Conservation (phyloP, 2,329 filamentous ascomycete species). For the Drechslerella dactyloides region DNA sequence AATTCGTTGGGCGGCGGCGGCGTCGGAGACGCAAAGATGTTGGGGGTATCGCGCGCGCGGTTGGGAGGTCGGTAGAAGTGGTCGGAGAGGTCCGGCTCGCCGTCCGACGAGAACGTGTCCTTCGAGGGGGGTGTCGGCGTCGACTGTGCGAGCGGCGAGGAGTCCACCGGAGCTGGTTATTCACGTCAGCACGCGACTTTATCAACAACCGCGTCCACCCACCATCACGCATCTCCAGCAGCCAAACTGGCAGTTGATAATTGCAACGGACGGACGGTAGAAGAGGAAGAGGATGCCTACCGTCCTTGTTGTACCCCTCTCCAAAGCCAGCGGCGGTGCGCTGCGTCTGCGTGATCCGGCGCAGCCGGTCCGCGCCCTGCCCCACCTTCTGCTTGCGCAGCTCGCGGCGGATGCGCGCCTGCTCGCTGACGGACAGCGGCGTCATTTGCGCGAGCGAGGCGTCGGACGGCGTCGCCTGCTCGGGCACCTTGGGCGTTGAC, state of each 20-base stretch:
- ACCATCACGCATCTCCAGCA: constrained; percentile 43
- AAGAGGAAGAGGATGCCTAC: constrained; percentile 16
- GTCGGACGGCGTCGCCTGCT: constrained; percentile 41
- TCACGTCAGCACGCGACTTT: constrained; percentile 55
- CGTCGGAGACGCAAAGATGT: constrained; percentile 51
- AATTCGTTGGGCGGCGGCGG: constrained; percentile 54
- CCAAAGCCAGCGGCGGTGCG: constrained; percentile 50
- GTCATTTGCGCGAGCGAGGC: constrained; percentile 51
- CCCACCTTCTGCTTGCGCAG: constrained; percentile 79
- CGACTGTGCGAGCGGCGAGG: constrained; percentile 56
- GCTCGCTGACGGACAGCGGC: constrained; percentile 62
- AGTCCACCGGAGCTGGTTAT: constrained; percentile 52
- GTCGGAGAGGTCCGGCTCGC: constrained; percentile 79
- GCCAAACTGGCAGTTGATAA: constrained; percentile 3
- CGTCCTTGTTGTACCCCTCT: constrained; percentile 47
- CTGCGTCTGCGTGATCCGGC: constrained; percentile 69
- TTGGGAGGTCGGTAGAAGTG: constrained; percentile 70
- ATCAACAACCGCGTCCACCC: constrained; percentile 57
- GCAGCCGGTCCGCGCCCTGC: constrained; percentile 72
- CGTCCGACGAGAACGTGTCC: constrained; percentile 60
- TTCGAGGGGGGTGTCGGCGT: constrained; percentile 59
- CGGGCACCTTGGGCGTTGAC: constrained; percentile 39
- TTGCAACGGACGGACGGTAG: background rate
- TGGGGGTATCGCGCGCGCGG: constrained; percentile 57
- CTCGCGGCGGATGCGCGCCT: constrained; percentile 78